Percentiles rank a stretch among this genome's conserved stretches.
Evolutionary conservation across 2,329 filamentous ascomycete genomes (phyloP).

Genomic region (Pezicula neosporulosa): DNA sequence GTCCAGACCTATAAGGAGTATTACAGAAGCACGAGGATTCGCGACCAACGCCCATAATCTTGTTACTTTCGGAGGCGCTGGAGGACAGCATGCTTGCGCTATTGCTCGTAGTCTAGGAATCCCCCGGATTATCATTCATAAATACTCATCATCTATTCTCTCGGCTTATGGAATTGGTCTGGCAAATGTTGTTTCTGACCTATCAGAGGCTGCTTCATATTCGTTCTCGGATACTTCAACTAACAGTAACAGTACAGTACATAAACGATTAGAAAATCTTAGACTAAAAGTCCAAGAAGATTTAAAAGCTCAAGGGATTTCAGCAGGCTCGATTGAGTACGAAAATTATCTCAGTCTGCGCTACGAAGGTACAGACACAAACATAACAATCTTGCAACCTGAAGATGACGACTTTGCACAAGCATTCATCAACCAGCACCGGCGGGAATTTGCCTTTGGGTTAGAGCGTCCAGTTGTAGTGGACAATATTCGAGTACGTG

Average conservation of each 20-base stretch:
- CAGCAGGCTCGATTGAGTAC: conserved; percentile 69
- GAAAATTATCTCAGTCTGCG: conserved; percentile 92
- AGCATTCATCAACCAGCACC: conserved; percentile 80
- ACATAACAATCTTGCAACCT: conserved; percentile 81
- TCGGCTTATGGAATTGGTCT: conserved; percentile 91
- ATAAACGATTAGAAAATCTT: conserved; percentile 61
- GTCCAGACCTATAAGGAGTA: conserved; percentile 81
- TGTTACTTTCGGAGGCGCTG: conserved; percentile 87
- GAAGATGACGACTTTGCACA: conserved; percentile 65
- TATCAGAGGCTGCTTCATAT: conserved; percentile 68
- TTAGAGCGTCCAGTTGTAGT: conserved; percentile 80
- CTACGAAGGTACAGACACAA: conserved; percentile 83
- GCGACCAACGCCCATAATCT: conserved; percentile 83
- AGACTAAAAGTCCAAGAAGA: conserved; percentile 63
- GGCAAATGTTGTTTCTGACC: conserved; percentile 87
- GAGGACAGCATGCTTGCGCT: conserved; percentile 84
- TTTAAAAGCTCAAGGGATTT: conserved; percentile 73
- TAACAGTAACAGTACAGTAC: conserved; percentile 19
- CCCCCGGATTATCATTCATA: conserved; percentile 78
- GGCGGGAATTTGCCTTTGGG: conserved; percentile 86
- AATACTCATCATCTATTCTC: conserved; percentile 83
- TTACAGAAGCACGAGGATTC: conserved; percentile 88
- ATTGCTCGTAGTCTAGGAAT: conserved; percentile 83
- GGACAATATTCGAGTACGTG: conserved; percentile 80
- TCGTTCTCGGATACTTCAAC: conserved; percentile 54